Conservation (phyloP, 2,329 filamentous ascomycete species). For the Monilinia polystroma region DNA sequence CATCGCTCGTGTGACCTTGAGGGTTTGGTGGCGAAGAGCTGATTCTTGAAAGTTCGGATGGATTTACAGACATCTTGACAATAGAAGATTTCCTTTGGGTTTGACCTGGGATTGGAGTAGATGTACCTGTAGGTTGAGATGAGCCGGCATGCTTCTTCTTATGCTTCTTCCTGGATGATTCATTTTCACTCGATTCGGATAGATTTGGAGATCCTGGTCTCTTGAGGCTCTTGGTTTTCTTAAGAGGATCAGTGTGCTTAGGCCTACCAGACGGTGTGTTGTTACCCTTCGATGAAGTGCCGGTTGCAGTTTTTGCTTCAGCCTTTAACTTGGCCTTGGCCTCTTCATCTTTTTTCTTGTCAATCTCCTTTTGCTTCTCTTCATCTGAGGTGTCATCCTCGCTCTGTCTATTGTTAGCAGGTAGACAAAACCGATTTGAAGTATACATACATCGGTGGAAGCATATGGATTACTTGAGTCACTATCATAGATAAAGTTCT, state of each 20-base stretch:
- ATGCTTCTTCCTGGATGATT: slow-evolving; percentile 78
- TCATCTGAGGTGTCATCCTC: slow-evolving; percentile 52
- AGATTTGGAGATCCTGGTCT: slow-evolving; percentile 81
- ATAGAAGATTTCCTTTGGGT: slow-evolving; percentile 37
- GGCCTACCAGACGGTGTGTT: slow-evolving; percentile 62
- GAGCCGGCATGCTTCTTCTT: slow-evolving; percentile 63
- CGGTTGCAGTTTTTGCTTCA: slow-evolving; percentile 46
- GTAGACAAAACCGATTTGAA: background rate
- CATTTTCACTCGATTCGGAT: slow-evolving; percentile 86
- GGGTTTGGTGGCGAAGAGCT: slow-evolving; percentile 35
- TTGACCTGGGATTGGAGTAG: slow-evolving; percentile 51
- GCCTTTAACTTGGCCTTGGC: slow-evolving; percentile 56
- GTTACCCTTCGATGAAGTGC: slow-evolving; percentile 66
- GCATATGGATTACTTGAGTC: slow-evolving; percentile 60
- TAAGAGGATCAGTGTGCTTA: slow-evolving; percentile 52
- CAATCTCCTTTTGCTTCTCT: slow-evolving; percentile 63
- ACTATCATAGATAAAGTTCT: slow-evolving; percentile 81
- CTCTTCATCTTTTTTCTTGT: slow-evolving; percentile 59
- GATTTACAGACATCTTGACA: slow-evolving; percentile 35
- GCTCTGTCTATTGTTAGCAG: slow-evolving; percentile 44
- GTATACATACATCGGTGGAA: slow-evolving; percentile 49
- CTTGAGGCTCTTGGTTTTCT: slow-evolving; percentile 62
- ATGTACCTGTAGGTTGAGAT: slow-evolving; percentile 52
- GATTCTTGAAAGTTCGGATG: slow-evolving; percentile 38
- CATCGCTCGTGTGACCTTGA: slow-evolving; percentile 61